phyloP scores from a whole-genome alignment of 345 rosid species.

The Erysimum cheiranthoides region DNA sequence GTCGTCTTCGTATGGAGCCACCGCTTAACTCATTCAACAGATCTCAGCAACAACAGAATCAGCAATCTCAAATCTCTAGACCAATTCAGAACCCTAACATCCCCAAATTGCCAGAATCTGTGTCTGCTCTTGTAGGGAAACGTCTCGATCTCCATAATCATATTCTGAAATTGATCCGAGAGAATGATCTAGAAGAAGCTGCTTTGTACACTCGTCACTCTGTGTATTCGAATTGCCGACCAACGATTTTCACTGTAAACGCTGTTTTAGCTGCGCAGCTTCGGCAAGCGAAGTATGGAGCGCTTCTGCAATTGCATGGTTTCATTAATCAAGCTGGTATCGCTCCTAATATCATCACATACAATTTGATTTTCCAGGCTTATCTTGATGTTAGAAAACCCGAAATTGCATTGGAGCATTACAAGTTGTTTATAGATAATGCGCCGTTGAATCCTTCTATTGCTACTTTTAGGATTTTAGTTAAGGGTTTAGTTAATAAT shows the following conservation, averaged over 20 bases:
- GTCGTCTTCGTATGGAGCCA: constrained; percentile 85
- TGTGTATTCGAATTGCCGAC: constrained; percentile 89
- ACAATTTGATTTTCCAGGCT: constrained; percentile 78
- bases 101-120: constrained; percentile 83
- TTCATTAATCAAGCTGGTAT: constrained; percentile 85
- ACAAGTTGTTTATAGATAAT: constrained; percentile 70
- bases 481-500: constrained; percentile 84
- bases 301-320: constrained; percentile 73
- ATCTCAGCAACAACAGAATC: constrained; percentile 51
- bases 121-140: constrained; percentile 71
- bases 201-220: constrained; percentile 92
- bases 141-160: constrained; percentile 86
- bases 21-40: constrained; percentile 73
- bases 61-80: constrained; percentile 48
- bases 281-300: constrained; percentile 78
- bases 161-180: constrained; percentile 69
- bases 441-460: constrained; percentile 80
- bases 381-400: constrained; percentile 81
- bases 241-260: constrained; percentile 84
- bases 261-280: constrained; percentile 85
- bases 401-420: constrained; percentile 80
- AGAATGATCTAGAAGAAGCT: constrained; percentile 89
- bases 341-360: constrained; percentile 77
- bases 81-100: constrained; percentile 85
- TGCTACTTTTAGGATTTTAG: constrained; percentile 72